Evolutionary conservation across 805 yeast species (phyloP).

Genomic region (Candida nitratophila): DNA sequence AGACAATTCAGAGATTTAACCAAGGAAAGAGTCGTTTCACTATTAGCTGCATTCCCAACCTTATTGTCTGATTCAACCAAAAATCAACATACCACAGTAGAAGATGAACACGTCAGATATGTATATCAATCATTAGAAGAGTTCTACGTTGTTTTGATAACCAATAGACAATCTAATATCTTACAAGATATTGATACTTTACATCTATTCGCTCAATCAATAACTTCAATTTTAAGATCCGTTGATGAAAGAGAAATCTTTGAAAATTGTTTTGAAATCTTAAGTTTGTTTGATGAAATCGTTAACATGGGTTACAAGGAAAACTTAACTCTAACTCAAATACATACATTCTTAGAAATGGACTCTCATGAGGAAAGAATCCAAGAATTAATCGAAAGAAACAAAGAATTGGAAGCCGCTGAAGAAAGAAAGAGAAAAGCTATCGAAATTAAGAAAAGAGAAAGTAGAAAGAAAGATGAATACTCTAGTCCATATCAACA

Average conservation of each 20-base stretch:
- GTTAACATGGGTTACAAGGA: conserved; percentile 87
- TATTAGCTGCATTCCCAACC: conserved; percentile 79
- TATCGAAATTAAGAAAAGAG: conserved; percentile 78
- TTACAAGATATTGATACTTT: conserved; percentile 92
- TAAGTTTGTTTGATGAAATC: conserved; percentile 92
- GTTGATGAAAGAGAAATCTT: conserved; percentile 80
- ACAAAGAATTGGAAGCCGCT: conserved; percentile 93
- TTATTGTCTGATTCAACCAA: conserved; percentile 59
- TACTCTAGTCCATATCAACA: conserved; percentile 10
- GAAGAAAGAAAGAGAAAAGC: conserved; percentile 97
- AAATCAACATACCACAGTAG: conserved; percentile 88
- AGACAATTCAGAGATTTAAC: conserved; percentile 86
- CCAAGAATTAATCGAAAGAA: conserved; percentile 94
- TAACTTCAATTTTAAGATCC: conserved; percentile 62
- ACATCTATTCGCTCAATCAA: conserved; percentile 75
- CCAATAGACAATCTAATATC: conserved; percentile 86
- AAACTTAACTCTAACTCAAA: conserved; percentile 72
- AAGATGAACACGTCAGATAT: conserved; percentile 85
- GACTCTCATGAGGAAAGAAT: conserved; percentile 98
- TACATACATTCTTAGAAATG: conserved; percentile 88
- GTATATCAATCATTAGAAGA: conserved; percentile 96
- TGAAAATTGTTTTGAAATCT: conserved; percentile 78
- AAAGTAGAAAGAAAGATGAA: conserved; percentile 52
- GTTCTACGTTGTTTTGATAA: conserved; percentile 81
- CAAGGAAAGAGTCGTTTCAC: conserved; percentile 77